Percentiles rank a stretch among this genome's conserved stretches.
phyloP scores from a whole-genome alignment of 768 basidiomycete species.

The Cystofilobasidium ferigula region DNA sequence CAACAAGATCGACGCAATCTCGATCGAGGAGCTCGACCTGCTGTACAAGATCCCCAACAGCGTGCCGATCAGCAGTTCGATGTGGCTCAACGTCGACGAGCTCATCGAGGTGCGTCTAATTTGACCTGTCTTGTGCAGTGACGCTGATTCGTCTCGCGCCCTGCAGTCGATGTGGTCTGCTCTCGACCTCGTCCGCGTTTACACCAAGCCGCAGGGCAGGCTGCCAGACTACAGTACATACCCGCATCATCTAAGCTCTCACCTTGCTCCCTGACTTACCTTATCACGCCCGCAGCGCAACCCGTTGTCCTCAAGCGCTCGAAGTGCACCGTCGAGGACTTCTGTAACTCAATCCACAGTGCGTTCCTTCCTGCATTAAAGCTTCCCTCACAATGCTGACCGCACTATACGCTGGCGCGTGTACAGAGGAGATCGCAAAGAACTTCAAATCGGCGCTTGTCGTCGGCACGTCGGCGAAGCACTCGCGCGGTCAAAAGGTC shows the following conservation, averaged over 20 bases:
- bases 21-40: constrained; percentile 92
- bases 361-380: not conserved
- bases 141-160: not conserved
- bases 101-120: constrained; percentile 48
- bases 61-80: constrained; percentile 71
- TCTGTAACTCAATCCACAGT: not conserved
- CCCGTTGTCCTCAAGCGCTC: constrained; percentile 66
- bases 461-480: constrained; percentile 69
- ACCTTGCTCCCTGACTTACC: not conserved
- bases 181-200: constrained; percentile 79
- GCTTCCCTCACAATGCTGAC: constrained; percentile 61
- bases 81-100: constrained; percentile 97
- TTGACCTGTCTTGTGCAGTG: not conserved
- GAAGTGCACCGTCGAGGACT: constrained; percentile 49
- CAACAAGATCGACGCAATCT: constrained; percentile 80
- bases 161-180: constrained; percentile 74
- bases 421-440: constrained; percentile 64
- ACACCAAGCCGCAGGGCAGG: constrained; percentile 88
- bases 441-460: constrained; percentile 72
- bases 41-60: constrained; percentile 86
- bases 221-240: constrained; percentile 70
- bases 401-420: not conserved
- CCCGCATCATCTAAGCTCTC: not conserved
- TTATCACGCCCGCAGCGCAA: not conserved
- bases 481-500: constrained; percentile 89